Conservation (phyloP, 2,329 filamentous ascomycete genomes). For the Helotiales sp. region DNA sequence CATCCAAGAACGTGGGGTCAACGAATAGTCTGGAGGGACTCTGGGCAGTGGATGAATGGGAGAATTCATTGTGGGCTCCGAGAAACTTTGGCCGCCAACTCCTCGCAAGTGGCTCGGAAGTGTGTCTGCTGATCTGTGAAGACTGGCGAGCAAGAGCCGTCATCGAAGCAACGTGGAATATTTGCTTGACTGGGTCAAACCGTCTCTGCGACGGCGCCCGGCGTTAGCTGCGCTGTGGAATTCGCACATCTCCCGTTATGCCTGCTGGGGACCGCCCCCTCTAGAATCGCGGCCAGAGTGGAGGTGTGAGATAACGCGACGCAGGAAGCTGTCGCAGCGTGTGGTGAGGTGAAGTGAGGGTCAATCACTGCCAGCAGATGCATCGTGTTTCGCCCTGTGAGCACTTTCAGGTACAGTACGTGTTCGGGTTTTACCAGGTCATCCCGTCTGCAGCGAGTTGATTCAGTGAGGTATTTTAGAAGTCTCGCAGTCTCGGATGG, state of each 20-base stretch:
- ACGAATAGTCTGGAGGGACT: slow-evolving; percentile 1
- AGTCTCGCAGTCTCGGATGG: too few species aligned
- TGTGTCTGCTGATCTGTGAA: slow-evolving; percentile 10
- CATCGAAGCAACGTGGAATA: slow-evolving; percentile 2
- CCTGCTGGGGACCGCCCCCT: background rate
- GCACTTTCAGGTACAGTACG: background rate
- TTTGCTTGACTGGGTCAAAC: background rate
- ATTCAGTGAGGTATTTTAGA: slow-evolving; percentile 3
- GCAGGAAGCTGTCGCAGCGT: background rate
- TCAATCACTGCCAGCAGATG: slow-evolving; percentile 6
- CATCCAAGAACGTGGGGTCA: slow-evolving; percentile 42
- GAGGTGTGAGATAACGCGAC: background rate
- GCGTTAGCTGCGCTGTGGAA: background rate
- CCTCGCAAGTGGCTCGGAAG: background rate
- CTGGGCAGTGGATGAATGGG: slow-evolving; percentile 12
- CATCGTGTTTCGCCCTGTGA: slow-evolving; percentile 7
- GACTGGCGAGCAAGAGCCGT: background rate
- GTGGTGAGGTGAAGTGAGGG: background rate
- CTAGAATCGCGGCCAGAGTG: background rate
- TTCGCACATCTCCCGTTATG: slow-evolving; percentile 1
- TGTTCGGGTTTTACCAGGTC: background rate
- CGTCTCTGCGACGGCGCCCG: background rate
- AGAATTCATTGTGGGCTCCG: background rate
- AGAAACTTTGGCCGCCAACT: slow-evolving; percentile 2
- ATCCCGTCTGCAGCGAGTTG: background rate